Conservation (phyloP, 78 protist genomes). For the Kipferlia bialata region DNA sequence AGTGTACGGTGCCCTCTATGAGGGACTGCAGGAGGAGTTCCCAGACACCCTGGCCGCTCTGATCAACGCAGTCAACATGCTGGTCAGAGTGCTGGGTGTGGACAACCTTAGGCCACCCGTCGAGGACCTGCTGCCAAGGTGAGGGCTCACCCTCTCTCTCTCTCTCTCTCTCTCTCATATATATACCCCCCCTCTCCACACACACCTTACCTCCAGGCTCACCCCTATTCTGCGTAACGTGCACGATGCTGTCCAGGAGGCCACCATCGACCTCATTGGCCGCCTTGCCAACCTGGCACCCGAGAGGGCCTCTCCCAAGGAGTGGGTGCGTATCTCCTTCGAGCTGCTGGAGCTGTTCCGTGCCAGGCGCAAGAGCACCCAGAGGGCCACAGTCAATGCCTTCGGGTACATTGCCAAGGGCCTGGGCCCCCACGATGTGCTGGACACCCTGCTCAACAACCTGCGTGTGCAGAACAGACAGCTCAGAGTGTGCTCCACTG, state of each 20-base stretch:
- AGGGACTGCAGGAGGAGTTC: too few species aligned
- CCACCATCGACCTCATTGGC: constrained; percentile 86
- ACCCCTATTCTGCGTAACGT: constrained; percentile 87
- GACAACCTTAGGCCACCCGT: too few species aligned
- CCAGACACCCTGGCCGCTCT: too few species aligned
- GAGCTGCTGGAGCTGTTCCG: constrained; percentile 89
- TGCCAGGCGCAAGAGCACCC: constrained; percentile 75
- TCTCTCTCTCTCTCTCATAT: too few species aligned
- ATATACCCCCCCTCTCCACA: too few species aligned
- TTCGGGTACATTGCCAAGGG: constrained; percentile 94
- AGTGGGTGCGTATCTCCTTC: constrained; percentile 80
- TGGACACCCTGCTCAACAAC: constrained; percentile 87
- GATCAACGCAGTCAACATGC: too few species aligned
- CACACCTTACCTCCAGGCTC: constrained; percentile 70
- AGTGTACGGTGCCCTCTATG: too few species aligned
- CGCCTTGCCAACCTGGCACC: constrained; percentile 81
- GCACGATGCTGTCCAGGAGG: constrained; percentile 72
- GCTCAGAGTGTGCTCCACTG: constrained; percentile 92
- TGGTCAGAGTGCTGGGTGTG: too few species aligned
- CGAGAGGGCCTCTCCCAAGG: constrained; percentile 16
- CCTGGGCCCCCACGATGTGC: constrained; percentile 92
- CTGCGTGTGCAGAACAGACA: constrained; percentile 93
- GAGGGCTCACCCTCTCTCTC: too few species aligned
- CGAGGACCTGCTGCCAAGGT: too few species aligned
- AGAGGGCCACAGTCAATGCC: constrained; percentile 86